phyloP scores from a whole-genome alignment of 139 green algal species.

The Chlamydomonas sphaeroides region DNA sequence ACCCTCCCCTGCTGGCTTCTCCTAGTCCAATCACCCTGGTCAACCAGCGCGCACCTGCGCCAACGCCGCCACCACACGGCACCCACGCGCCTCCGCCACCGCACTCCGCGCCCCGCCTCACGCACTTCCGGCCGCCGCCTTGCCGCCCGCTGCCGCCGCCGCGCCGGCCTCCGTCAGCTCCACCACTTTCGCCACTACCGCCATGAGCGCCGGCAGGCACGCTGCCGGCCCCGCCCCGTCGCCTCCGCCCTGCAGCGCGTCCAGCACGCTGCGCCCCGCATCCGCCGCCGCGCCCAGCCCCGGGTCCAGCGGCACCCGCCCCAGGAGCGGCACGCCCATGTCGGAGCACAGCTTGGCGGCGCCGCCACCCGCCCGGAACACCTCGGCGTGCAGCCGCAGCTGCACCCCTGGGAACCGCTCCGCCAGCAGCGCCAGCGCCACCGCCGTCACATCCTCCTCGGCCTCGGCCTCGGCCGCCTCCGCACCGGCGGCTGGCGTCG shows the following conservation, averaged over 20 bases:
- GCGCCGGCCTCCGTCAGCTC: background rate
- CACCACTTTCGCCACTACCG: constrained; percentile 36
- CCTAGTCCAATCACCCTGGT: no score
- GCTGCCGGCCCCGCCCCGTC: background rate
- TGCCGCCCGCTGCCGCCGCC: background rate
- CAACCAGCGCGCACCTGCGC: no score
- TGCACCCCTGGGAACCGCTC: constrained; percentile 38
- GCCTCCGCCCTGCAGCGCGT: background rate
- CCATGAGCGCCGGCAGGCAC: constrained; percentile 34
- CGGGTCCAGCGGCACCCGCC: constrained; percentile 86
- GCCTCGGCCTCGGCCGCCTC: background rate
- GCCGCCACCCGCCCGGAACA: constrained; percentile 79
- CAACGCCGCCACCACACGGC: no score
- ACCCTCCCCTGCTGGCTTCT: no score
- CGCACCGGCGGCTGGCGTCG: background rate
- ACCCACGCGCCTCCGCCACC: no score
- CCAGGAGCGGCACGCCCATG: constrained; percentile 88
- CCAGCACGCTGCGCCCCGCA: constrained; percentile 65
- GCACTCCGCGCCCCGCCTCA: no score
- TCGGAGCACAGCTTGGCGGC: constrained; percentile 77
- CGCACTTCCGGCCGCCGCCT: no score
- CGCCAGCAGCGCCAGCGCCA: constrained; percentile 49
- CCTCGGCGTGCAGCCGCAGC: constrained; percentile 57
- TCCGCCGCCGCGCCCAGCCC: constrained; percentile 77
- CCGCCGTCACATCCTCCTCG: constrained; percentile 55